phyloP scores from a whole-genome alignment of 768 basidiomycete genomes.

The Mycena crocata region DNA sequence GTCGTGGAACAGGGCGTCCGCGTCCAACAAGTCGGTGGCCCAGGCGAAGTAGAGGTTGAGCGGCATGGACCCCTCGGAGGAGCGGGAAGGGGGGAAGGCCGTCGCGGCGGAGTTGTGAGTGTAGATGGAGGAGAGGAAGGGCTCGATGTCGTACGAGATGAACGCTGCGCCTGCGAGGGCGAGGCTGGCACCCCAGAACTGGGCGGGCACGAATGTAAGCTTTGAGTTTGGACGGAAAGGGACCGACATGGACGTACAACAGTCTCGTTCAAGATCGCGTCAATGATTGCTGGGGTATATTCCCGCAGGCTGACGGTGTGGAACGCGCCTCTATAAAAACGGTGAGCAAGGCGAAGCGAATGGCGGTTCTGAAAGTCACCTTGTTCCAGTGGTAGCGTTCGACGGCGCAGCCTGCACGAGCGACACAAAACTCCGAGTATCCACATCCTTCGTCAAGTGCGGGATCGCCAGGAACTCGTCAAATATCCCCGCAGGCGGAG shows the following conservation, averaged over 20 bases:
- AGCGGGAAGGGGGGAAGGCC: conserved; percentile 56
- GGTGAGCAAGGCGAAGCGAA: conserved; percentile 32
- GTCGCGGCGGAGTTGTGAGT: conserved; percentile 50
- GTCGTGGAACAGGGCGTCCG: conserved; percentile 38
- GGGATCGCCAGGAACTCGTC: conserved; percentile 63
- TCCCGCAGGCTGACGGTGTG: conserved; percentile 55
- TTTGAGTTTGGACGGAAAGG: background rate
- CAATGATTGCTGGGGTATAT: conserved; percentile 50
- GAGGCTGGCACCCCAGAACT: conserved; percentile 60
- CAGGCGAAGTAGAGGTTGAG: conserved; percentile 43
- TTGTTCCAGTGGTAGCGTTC: conserved; percentile 43
- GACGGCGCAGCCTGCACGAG: conserved; percentile 53
- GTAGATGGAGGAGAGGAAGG: conserved; percentile 57
- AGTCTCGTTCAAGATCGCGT: conserved; percentile 58
- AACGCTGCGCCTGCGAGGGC: conserved; percentile 44
- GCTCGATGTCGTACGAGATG: conserved; percentile 64
- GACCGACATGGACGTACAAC: conserved; percentile 39
- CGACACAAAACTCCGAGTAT: conserved; percentile 53
- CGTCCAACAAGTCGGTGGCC: conserved; percentile 34
- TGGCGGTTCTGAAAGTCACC: conserved; percentile 36
- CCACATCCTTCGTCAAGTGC: conserved; percentile 49
- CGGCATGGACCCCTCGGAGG: conserved; percentile 39
- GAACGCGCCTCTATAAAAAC: conserved; percentile 47
- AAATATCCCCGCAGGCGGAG: conserved; percentile 60
- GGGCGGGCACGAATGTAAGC: background rate